phyloP scores from a whole-genome alignment of 2,329 filamentous ascomycete genomes.

The Chrysosporium keratinophilum region DNA sequence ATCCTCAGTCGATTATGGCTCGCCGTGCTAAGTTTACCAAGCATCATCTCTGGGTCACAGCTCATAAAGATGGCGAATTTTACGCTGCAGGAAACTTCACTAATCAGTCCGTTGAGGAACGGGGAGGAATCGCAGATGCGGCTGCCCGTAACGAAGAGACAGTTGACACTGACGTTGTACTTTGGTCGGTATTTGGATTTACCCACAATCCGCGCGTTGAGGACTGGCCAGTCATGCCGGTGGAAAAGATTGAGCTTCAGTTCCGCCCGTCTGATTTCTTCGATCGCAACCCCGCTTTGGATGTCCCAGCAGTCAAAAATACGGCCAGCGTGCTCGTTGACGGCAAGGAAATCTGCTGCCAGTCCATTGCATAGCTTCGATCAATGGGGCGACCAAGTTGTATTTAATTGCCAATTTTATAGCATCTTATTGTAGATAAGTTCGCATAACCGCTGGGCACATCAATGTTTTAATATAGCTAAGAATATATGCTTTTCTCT shows the following conservation, averaged over 20 bases:
- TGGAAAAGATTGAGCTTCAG: slow-evolving; percentile 40
- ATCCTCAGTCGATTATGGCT: slow-evolving; percentile 35
- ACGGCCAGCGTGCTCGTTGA: slow-evolving; percentile 20
- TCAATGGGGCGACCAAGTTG: not conserved
- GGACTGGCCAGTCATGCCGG: slow-evolving; percentile 43
- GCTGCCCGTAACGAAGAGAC: slow-evolving; percentile 35
- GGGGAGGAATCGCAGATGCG: slow-evolving; percentile 38
- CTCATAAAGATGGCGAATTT: slow-evolving; percentile 41
- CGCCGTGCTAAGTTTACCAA: slow-evolving; percentile 41
- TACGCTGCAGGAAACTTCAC: slow-evolving; percentile 43
- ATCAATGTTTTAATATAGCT: too few species aligned
- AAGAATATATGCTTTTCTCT: too few species aligned
- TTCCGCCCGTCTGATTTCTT: slow-evolving; percentile 44
- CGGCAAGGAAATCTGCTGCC: not conserved
- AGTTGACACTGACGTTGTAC: slow-evolving; percentile 39
- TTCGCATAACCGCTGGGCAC: too few species aligned
- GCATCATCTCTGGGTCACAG: slow-evolving; percentile 44
- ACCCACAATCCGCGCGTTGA: slow-evolving; percentile 45
- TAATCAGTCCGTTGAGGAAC: slow-evolving; percentile 36
- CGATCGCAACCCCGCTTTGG: slow-evolving; percentile 39
- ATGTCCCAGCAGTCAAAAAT: slow-evolving; percentile 34
- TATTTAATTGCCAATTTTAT: not conserved
- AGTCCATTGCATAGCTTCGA: not conserved
- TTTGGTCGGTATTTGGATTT: slow-evolving; percentile 43
- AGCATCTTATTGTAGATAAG: not conserved